Base-by-base conservation (phyloP, 169 alveolate genomes). In the Plasmodium coatneyi region DNA sequence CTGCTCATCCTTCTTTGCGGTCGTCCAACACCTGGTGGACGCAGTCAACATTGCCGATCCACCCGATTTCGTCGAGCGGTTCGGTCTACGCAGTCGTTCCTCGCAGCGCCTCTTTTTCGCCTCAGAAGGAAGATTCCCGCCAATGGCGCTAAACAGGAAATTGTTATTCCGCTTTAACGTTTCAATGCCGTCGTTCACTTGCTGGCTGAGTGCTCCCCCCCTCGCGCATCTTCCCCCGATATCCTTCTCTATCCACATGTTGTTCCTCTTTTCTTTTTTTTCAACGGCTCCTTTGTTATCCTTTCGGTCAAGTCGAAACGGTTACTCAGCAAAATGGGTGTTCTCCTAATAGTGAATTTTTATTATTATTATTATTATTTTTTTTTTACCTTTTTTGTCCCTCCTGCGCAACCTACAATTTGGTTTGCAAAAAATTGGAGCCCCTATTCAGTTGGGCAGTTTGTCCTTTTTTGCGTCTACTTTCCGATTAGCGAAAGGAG, bases 241-340 rank as follows among this genome's bases (percentile, higher is more conserved):
- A 34, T 86, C 93, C 54, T 86, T 86, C 76, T 86, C 93, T 9
- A 86, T 86, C 93, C 93, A 86, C 93, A 86, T 86, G 1, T 25
- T 22, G 43, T 86, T 14, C 14, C 46, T 84, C 16, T 28, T 66
- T 28, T 66, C 5, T 22, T 66, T 49, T 81, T 81, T 81, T 56
- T 30, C n/a, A 6, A 80, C 36, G 66, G 39, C 43, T 3, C 22
- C 2, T 70, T 54, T 41, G 41, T 76, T 14, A 22, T 22, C 36
- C 43, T 43, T 12, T 43, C 54, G 16, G 22, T 6, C 36, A 72
- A 72, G 19, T 34, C 81, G 22, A 72, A 72, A 72, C 22, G 81
- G 19, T 34, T 72, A 16, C 43, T 72, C 25, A 16, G 28, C 25
- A 41, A 22, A 72, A 72, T 72, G 81, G 81, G 36, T 16, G 28